Conservation (phyloP, 495 filamentous ascomycete species). For the Penicillium odoratum region DNA sequence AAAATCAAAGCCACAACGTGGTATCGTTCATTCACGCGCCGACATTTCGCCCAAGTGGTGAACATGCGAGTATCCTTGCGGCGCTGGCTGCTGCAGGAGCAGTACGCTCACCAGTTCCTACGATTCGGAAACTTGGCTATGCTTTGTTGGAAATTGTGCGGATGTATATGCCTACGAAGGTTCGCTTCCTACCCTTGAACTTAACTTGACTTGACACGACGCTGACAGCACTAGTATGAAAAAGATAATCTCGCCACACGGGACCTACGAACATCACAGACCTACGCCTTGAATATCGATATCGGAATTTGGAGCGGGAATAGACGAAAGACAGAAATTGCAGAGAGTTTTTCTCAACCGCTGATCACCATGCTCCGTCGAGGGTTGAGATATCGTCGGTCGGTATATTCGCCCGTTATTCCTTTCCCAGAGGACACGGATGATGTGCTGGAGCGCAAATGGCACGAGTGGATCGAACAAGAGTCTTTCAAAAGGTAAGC, state of each 20-base stretch:
- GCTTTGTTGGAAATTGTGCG: slow-evolving; percentile 62
- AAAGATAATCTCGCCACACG: slow-evolving; percentile 57
- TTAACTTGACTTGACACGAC: neutral
- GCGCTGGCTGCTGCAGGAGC: slow-evolving; percentile 57
- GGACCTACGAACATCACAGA: slow-evolving; percentile 55
- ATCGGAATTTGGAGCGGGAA: slow-evolving; percentile 68
- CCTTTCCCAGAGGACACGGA: slow-evolving; percentile 47
- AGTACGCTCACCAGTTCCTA: slow-evolving; percentile 51
- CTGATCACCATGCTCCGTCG: slow-evolving; percentile 53
- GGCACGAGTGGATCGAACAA: slow-evolving; percentile 57
- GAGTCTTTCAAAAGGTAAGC: slow-evolving; percentile 54
- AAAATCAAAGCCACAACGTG: slow-evolving; percentile 46
- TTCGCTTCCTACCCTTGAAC: slow-evolving; percentile 16
- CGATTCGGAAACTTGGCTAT: slow-evolving; percentile 62
- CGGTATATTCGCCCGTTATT: slow-evolving; percentile 46
- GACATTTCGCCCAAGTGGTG: slow-evolving; percentile 51
- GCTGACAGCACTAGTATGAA: slow-evolving; percentile 39
- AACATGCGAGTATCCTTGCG: slow-evolving; percentile 57
- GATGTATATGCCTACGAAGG: slow-evolving; percentile 47
- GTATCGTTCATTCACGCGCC: slow-evolving; percentile 60
- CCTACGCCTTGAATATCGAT: slow-evolving; percentile 54
- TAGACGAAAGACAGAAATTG: slow-evolving; percentile 66
- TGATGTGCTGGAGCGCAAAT: slow-evolving; percentile 53
- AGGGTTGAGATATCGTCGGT: slow-evolving; percentile 31
- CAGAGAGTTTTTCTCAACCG: slow-evolving; percentile 57